Base-by-base conservation (phyloP, 2,329 filamentous ascomycete genomes). In the Microsporum canis region DNA sequence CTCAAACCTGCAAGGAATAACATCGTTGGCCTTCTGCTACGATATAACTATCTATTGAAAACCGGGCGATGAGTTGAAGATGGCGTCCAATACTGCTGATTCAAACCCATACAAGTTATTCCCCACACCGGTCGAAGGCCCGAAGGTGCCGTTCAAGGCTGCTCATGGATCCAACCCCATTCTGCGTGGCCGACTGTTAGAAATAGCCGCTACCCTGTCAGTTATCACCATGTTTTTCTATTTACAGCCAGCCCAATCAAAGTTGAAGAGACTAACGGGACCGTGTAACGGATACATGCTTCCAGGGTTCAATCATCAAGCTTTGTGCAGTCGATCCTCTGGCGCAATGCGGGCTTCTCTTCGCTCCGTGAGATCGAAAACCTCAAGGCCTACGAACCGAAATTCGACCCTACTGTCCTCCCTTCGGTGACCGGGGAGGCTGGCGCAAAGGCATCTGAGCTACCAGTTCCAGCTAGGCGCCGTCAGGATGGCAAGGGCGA, bases 341-440 rank as follows among this genome's bases (percentile, higher is more conserved):
- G 87, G 86, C 76, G 75, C 57, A 89, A 90, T 75, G 86, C 88
- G 23, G 84, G 84, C 43, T 88, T 89, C 68, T 75, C 74, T 55
- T 72, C 75, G 3, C 75, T 89, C 45, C 81, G 82, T 55, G 74
- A 79, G 39, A 78, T 84, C 61, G 75, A 76, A 29, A 71, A 78
- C 23, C 75, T 89, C 34, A 75, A 82, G 56, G 74, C 81, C 58
- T 81, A 81, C 63, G 71, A 78, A 47, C 73, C 79, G 7, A 78
- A 80, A 61, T 82, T 78, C 67, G 81, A 85, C 67, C 82, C 83
- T 3, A 80, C 81, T 41, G 82, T 85, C 47, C 78, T 81, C 38
- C 80, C 79, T 5, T 64, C 78, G 43, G 5, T 45, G 5, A 58
- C 62, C 47, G 27, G 60, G 55, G 58, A 66, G 12, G 53, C 69